Conservation (phyloP, 345 rosid species). For the Combretum micranthum region DNA sequence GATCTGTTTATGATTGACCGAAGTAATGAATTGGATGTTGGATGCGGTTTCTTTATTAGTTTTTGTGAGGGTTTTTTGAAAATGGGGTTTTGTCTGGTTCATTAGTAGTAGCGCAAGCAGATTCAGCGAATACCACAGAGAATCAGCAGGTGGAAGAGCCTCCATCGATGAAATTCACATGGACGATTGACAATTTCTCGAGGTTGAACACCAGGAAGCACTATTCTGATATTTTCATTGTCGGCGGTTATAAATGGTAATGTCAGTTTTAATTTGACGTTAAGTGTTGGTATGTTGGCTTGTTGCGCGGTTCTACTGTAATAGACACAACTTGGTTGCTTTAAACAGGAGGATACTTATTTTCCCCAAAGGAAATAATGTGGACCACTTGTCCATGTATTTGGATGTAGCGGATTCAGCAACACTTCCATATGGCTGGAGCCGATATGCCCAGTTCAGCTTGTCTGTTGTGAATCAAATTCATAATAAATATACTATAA, state of each 20-base stretch:
- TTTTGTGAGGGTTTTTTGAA: slow-evolving; percentile 1
- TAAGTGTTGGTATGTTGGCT: neutral
- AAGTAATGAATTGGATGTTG: slow-evolving; percentile 24
- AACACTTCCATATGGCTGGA: slow-evolving; percentile 82
- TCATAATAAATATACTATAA: slow-evolving; percentile 50
- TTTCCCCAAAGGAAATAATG: slow-evolving; percentile 95
- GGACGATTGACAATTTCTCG: slow-evolving; percentile 67
- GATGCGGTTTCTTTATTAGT: slow-evolving; percentile 7
- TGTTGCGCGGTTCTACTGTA: slow-evolving; percentile 2
- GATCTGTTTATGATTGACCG: slow-evolving; percentile 7
- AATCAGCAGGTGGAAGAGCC: slow-evolving; percentile 79
- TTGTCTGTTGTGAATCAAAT: slow-evolving; percentile 77
- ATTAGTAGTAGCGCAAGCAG: slow-evolving; percentile 49
- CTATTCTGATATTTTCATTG: slow-evolving; percentile 69
- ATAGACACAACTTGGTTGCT: slow-evolving; percentile 10
- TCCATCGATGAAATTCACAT: slow-evolving; percentile 62
- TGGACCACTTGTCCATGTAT: slow-evolving; percentile 93
- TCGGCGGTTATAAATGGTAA: slow-evolving; percentile 86
- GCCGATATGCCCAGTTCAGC: slow-evolving; percentile 88
- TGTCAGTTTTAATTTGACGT: neutral
- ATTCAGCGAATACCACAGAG: slow-evolving; percentile 53
- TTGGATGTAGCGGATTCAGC: slow-evolving; percentile 87
- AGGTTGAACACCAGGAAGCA: slow-evolving; percentile 77
- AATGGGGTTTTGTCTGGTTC: slow-evolving; percentile 11
- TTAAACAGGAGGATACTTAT: slow-evolving; percentile 68